Base-by-base conservation (phyloP, 129 eudicot species). In the Centrapalus pauciflorus region DNA sequence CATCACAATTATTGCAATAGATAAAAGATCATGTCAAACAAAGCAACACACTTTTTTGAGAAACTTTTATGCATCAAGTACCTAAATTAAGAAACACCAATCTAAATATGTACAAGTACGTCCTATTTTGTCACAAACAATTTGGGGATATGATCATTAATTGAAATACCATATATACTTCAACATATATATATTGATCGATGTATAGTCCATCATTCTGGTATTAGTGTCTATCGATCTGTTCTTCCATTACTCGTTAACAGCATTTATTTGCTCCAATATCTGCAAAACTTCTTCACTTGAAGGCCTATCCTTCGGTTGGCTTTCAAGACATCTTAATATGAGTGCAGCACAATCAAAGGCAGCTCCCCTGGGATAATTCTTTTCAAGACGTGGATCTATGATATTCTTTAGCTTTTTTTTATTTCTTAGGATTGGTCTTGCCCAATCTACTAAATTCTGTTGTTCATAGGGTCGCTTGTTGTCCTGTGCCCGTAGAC, bases 291-390 rank as follows among this genome's bases (percentile, higher is more conserved):
- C 82, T 48, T 77, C 67, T 61, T 32, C 64, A 66, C 72, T 69
- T 32, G 74, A 9, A 48, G 85, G 85, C 49, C 85, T 61, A 19
- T 48, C 23, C 30, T 51, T 73, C 0, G 79, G 77, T 0, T 67
- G 17, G 1, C 14, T 0, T 6, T 30, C 34, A 30, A 77, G 48
- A 32, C 82, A 81, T 54, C 27, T 45, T 14, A 54, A 58, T 17
- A 65, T 27, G 12, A 81, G 66, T 67, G 45, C 13, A 55, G 73
- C 77, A 5, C n/a, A 43, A 3, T 50, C 19, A 4, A 41, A 19
- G 17, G 74, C 80, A 41, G 20, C 74, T 52, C 38, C 14, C 6
- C 54, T 10, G 11, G 80, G 61, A 58, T 64, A 73, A 6, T 69
- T 37, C 0, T 51, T 43, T 28, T 52, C 46, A 28, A 81, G 61